Evolutionary conservation across 2,329 filamentous ascomycete genomes (phyloP), one percentile per base, ranked within the genome.

Genomic region (Fusarium nurragi): DNA sequence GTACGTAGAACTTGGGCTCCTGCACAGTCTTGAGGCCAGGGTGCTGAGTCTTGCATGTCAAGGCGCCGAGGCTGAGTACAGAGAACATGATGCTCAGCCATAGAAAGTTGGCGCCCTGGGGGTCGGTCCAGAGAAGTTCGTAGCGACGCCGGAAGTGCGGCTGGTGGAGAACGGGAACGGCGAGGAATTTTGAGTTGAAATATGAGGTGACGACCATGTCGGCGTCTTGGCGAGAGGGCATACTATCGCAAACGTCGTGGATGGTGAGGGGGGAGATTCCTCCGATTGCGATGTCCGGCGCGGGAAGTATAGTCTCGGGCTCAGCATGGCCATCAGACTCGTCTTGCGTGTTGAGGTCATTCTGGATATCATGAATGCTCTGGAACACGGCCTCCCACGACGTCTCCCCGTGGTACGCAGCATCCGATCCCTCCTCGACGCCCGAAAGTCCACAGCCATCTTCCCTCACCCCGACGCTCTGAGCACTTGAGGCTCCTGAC

Each of bases 61-160:
- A 74, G 28, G 76, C 72, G 2, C 80, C 80, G 5, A 77, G 76
- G 59, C 75, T 76, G 36, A 85, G 64, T 43, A 84, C 77, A 7
- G 81, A 83, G 56, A 82, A 81, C 44, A 85, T 73, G 36, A 83
- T 80, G 64, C 82, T 84, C 40, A 83, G 73, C 83, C 83, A 85
- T 23, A 84, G 73, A 13, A 83, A 71, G 59, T 77, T 79, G 4
- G 78, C 73, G 1, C 73, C 71, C 5, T 72, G 65, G 1, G 81
- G 78, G 5, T 76, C 68, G 23, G 67, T 64, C 82, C 83, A 84
- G 62, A 85, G 83, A 6, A 74, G 75, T 37, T 80, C 78, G 65
- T 84, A 84, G 36, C 80, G 77, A 4, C 81, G 76, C 63, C 81
- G 78, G 53, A 85, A 85, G 67, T 83, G 77, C 26, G 72, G 74